Percentiles rank a stretch among this genome's conserved stretches.
Conservation (phyloP, 805 yeast genomes). For the Zygotorulaspora sp. region DNA sequence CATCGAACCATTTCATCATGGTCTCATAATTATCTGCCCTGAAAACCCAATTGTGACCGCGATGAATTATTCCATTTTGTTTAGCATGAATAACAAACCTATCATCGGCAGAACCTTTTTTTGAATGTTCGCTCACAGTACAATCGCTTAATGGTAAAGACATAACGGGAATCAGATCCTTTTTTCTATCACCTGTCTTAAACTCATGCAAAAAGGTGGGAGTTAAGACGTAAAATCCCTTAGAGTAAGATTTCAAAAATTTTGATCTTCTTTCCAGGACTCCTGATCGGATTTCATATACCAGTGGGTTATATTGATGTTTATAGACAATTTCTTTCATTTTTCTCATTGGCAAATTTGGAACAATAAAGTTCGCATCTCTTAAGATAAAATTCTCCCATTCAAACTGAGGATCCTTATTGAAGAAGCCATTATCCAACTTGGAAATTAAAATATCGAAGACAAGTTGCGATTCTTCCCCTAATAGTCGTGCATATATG, state of each 20-base stretch:
- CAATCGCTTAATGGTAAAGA: constrained; percentile 77
- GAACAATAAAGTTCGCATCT: constrained; percentile 67
- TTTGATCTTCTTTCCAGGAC: constrained; percentile 85
- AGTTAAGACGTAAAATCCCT: constrained; percentile 88
- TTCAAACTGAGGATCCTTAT: constrained; percentile 75
- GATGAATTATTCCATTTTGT: constrained; percentile 65
- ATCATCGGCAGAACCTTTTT: constrained; percentile 60
- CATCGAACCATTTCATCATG: constrained; percentile 83
- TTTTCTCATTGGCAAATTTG: constrained; percentile 56
- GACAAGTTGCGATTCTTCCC: constrained; percentile 68
- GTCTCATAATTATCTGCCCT: constrained; percentile 75
- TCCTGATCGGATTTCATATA: constrained; percentile 69
- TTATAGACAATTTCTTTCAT: constrained; percentile 60
- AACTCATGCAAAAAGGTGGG: constrained; percentile 87
- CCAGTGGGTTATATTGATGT: constrained; percentile 63
- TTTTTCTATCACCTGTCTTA: constrained; percentile 74
- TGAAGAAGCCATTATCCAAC: constrained; percentile 63
- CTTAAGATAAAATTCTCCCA: constrained; percentile 81
- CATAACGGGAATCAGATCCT: constrained; percentile 77
- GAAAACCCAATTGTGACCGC: constrained; percentile 93
- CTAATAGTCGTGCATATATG: constrained; percentile 63
- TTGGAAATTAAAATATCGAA: constrained; percentile 62
- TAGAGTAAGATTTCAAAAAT: constrained; percentile 83
- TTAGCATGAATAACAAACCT: constrained; percentile 79
- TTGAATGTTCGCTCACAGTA: constrained; percentile 75